Evolutionary conservation across 75 land plant species (phyloP).

Genomic region (Larix kaempferi): DNA sequence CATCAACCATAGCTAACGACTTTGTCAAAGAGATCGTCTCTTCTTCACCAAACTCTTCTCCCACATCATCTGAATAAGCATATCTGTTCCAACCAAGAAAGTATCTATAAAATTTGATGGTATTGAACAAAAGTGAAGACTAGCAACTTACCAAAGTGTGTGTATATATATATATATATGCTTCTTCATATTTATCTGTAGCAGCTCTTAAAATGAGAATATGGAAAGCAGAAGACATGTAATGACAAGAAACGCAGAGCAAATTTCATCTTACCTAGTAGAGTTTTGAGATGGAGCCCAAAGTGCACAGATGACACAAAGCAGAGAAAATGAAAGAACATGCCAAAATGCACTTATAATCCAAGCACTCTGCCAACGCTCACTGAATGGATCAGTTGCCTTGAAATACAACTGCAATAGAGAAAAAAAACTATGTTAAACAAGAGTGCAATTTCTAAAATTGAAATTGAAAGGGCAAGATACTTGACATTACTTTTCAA

Average conservation of each 20-base stretch:
- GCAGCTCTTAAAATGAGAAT: background rate
- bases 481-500: background rate
- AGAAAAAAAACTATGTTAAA: background rate
- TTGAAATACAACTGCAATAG: conserved; percentile 81
- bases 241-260: background rate
- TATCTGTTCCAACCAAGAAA: conserved; percentile 35
- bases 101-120: background rate
- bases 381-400: conserved; percentile 74
- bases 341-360: conserved; percentile 91
- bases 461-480: background rate
- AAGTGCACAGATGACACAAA: conserved; percentile 78
- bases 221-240: background rate
- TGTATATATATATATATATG: background rate
- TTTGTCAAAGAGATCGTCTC: conserved; percentile 55
- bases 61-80: conserved; percentile 73
- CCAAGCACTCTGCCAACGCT: conserved; percentile 94
- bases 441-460: background rate
- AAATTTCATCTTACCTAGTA: conserved; percentile 48
- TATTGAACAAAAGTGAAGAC: background rate
- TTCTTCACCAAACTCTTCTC: conserved; percentile 71
- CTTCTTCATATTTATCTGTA: background rate
- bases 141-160: background rate
- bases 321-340: conserved; percentile 68
- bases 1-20: conserved; percentile 40
- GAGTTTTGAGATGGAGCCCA: conserved; percentile 99